Conservation (phyloP, 805 yeast species). For the Cyberlindnera lachancei region DNA sequence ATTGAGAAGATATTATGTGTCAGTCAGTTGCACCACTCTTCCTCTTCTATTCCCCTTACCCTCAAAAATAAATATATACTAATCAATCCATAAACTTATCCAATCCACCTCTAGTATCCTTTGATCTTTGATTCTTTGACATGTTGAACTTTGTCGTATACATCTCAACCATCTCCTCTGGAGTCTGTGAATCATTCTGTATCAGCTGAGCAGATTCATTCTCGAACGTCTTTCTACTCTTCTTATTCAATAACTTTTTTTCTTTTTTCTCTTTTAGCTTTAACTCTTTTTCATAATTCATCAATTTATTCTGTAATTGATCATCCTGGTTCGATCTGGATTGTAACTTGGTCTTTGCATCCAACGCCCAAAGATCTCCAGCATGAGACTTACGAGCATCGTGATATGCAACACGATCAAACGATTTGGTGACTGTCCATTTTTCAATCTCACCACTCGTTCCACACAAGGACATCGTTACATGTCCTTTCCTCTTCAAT, state of each 20-base stretch:
- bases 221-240: slow-evolving; percentile 10
- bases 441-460: slow-evolving; percentile 74
- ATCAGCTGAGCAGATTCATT: slow-evolving; percentile 9
- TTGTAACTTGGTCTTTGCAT: slow-evolving; percentile 43
- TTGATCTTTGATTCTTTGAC: slow-evolving; percentile 20
- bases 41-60: too few species aligned
- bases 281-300: slow-evolving; percentile 27
- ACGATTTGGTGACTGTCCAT: slow-evolving; percentile 80
- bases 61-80: too few species aligned
- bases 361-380: slow-evolving; percentile 85
- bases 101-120: slow-evolving; percentile 17
- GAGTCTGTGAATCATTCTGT: slow-evolving; percentile 9
- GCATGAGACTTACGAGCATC: slow-evolving; percentile 82
- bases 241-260: slow-evolving; percentile 11
- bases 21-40: too few species aligned
- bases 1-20: too few species aligned
- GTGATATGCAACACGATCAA: slow-evolving; percentile 67
- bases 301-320: slow-evolving; percentile 24
- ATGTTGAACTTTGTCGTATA: slow-evolving; percentile 20
- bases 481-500: slow-evolving; percentile 73
- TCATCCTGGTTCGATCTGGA: slow-evolving; percentile 28
- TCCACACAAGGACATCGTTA: slow-evolving; percentile 70
- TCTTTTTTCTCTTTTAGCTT: slow-evolving; percentile 13
- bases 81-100: background rate
- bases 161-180: slow-evolving; percentile 19